Evolutionary conservation across 495 filamentous ascomycete genomes (phyloP).

Genomic region (Friedmanniomyces simplex): DNA sequence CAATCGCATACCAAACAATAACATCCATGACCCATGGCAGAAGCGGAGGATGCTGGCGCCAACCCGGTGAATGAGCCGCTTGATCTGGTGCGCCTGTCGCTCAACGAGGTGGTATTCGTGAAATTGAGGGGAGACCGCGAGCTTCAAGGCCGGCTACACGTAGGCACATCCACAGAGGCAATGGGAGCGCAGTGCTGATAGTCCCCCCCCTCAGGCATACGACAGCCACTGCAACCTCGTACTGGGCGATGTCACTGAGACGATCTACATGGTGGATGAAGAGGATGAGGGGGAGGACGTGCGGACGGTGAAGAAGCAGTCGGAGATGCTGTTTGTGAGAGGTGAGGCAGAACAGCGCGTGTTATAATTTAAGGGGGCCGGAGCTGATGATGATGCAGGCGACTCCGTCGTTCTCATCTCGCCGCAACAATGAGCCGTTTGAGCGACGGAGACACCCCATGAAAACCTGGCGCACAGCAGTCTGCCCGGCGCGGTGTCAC

Average conservation of each 20-base stretch:
- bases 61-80: constrained; percentile 73
- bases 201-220: constrained; percentile 61
- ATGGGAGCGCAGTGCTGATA: background rate
- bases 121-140: constrained; percentile 93
- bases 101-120: constrained; percentile 94
- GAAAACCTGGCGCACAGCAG: background rate
- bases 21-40: constrained; percentile 21
- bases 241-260: constrained; percentile 93
- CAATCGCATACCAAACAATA: background rate
- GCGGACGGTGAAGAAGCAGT: constrained; percentile 67
- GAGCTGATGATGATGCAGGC: constrained; percentile 38
- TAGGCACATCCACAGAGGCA: constrained; percentile 35
- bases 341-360: constrained; percentile 39
- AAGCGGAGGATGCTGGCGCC: constrained; percentile 29
- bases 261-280: constrained; percentile 75
- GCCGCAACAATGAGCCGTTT: constrained; percentile 16
- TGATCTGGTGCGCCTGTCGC: constrained; percentile 83
- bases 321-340: constrained; percentile 98
- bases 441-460: no score
- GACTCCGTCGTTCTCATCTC: constrained; percentile 94
- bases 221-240: constrained; percentile 99
- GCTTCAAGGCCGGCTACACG: constrained; percentile 87
- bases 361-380: constrained; percentile 18
- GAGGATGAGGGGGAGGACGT: constrained; percentile 76
- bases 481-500: background rate